Base-by-base conservation (phyloP, 352 stramenopile genomes). In the Pythium volutum region DNA sequence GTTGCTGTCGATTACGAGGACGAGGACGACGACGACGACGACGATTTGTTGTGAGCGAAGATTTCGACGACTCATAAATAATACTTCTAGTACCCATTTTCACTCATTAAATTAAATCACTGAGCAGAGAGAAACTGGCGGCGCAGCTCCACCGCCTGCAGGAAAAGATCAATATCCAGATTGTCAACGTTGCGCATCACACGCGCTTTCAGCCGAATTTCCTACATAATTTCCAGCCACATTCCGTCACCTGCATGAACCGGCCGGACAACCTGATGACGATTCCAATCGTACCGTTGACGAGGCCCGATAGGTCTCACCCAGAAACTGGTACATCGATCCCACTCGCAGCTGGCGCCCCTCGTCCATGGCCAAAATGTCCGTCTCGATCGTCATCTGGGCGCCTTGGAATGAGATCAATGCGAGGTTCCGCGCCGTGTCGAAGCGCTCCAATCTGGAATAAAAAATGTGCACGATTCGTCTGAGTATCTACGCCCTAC, bases 241-340 rank as follows among this genome's bases (percentile, higher is more conserved):
- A 31, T 36, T 27, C 16, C 23, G 22, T 31, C 45, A 52, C 11
- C 9, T 31, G 3, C 31, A 38, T 20, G 18, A 22, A 16, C 12
- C 4, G 12, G 7, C 4, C 16, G 14, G 16, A 16, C 1, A 3
- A n/a, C 18, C 3, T 42, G 48, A 27, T 14, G 1, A 42, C 20
- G 3, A 8, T 36, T 36, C 31, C 1, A 36, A 4, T 43, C 66
- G 2, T 70, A 83, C 75, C 63, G 68, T 52, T 14, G 62, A 55
- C 9, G 42, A 46, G 16, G 47, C 23, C 9, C 64, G 64, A 56
- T 89, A 80, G 14, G 85, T 93, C 57, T 95, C 85, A 16, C 85
- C 85, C 3, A 95, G 56, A 50, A 95, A 93, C 58, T 95, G 85
- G 39, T 90, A 93, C 81, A 92, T 84, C 34, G 83, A 89, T 22